These are phyloP conservation scores for Phialocephala subalpina DNA, from an alignment of 2,329 filamentous ascomycete genomes.

Conservation along the genomic window DNA sequence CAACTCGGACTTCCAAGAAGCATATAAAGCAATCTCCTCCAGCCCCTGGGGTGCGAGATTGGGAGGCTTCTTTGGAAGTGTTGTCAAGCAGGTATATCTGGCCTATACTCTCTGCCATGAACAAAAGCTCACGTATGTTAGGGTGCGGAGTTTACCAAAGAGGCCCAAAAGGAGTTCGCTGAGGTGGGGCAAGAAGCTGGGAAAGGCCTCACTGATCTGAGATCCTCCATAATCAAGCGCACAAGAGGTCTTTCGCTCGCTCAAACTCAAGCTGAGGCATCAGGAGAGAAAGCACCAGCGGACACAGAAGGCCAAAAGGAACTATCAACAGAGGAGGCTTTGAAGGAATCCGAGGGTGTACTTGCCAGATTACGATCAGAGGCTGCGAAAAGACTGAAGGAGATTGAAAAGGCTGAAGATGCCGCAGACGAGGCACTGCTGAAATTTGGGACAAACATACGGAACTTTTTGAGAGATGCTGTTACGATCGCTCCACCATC, in stretches of 20 bases:
- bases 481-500: constrained; percentile 84
- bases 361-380: constrained; percentile 79
- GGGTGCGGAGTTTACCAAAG: constrained; percentile 84
- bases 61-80: constrained; percentile 87
- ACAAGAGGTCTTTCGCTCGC: constrained; percentile 75
- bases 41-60: constrained; percentile 92
- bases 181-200: constrained; percentile 82
- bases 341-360: constrained; percentile 66
- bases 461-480: constrained; percentile 89
- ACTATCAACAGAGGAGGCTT: constrained; percentile 55
- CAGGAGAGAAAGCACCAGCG: constrained; percentile 37
- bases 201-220: constrained; percentile 78
- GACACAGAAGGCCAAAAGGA: constrained; percentile 46
- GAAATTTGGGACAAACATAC: constrained; percentile 88
- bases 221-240: constrained; percentile 72
- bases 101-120: constrained; percentile 1
- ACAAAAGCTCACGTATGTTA: constrained; percentile 45
- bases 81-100: constrained; percentile 83
- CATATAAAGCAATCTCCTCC: constrained; percentile 90
- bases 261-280: constrained; percentile 31
- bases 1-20: constrained; percentile 91
- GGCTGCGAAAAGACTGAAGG: constrained; percentile 83
- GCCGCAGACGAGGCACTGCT: constrained; percentile 94
- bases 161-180: constrained; percentile 84
- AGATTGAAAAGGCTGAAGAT: constrained; percentile 91